These are phyloP conservation scores for Termitomyces sp. DNA, from an alignment of 768 basidiomycete genomes.

Conservation along the genomic window DNA sequence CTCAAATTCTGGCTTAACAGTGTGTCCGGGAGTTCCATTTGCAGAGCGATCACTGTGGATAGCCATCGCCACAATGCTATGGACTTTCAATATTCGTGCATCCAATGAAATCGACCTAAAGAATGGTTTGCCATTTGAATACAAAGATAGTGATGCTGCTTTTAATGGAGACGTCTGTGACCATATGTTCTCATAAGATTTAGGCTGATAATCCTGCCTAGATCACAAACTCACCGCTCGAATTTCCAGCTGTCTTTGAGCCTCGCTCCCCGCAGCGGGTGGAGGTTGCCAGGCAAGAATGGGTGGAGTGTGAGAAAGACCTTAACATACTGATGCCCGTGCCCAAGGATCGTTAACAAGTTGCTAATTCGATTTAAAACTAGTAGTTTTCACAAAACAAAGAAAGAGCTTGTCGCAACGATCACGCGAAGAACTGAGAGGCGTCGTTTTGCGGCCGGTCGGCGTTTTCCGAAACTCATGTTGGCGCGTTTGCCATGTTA, in stretches of 20 bases:
- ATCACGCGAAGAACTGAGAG: too few relatives aligned
- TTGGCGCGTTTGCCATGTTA: too few relatives aligned
- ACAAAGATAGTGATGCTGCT: background rate
- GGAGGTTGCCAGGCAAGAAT: background rate
- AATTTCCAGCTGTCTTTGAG: background rate
- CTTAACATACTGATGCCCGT: background rate
- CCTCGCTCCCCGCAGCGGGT: background rate
- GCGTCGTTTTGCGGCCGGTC: too few relatives aligned
- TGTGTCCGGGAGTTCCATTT: background rate
- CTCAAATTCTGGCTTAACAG: background rate
- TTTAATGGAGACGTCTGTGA: background rate
- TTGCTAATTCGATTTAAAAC: too few relatives aligned
- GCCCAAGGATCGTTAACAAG: background rate
- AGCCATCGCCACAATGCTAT: background rate
- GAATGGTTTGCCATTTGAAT: background rate
- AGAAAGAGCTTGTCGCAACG: too few relatives aligned
- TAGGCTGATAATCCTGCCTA: background rate
- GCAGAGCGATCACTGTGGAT: background rate
- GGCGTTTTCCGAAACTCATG: too few relatives aligned
- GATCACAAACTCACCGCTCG: background rate
- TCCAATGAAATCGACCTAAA: background rate
- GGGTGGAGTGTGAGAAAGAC: background rate
- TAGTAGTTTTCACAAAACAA: too few relatives aligned
- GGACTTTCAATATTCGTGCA: background rate
- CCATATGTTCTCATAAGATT: background rate